Base-by-base conservation (phyloP, 2,329 filamentous ascomycete genomes). In the Diaporthe vaccinii region DNA sequence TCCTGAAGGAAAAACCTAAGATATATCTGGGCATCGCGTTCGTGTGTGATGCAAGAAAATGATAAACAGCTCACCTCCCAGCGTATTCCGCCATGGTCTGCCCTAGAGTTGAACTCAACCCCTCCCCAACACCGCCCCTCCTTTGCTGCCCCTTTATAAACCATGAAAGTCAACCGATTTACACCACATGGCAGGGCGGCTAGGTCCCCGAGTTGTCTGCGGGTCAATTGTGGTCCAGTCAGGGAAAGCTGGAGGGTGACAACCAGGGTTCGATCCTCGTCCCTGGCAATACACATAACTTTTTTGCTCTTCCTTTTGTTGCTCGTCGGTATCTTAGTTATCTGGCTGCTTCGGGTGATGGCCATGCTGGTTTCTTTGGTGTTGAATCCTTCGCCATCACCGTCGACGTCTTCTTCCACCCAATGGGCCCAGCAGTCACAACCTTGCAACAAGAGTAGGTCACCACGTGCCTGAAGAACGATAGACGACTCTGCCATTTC, bases 151-250 rank as follows among this genome's bases (percentile, higher is more conserved):
- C 59, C 36, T 51, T 67, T 49, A 51, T 67, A 31, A 25, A 51
- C 44, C 22, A n/a, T 9, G 12, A 8, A 8, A 28, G 28, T 49
- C 20, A 4, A 49, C 25, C 9, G 14, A 49, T 3, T 67, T n/a
- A 1, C 20, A 34, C 41, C 61, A 67, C 41, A 34, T 31, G 25
- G 20, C 20, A n/a, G 28, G 28, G 62, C 28, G 62, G 28, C 31
- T 36, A 51, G 41, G 44, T 67, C 10, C 44, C 62, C 20, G 61
- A 17, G 44, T 65, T 51, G 61, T 41, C 44, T 36, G 12, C 20
- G 17, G 44, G 61, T n/a, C 39, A 44, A 49, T 65, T 34, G 61
- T 49, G 61, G 61, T 49, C 61, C 61, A 67, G 61, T 22, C 7
- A 12, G 36, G 15, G 4, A 55, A 39, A 55, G 49, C 25, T 41